Evolutionary conservation across 495 filamentous ascomycete genomes (phyloP), one percentile per base, ranked within the genome.

Genomic region (Tuber umbilicatum): DNA sequence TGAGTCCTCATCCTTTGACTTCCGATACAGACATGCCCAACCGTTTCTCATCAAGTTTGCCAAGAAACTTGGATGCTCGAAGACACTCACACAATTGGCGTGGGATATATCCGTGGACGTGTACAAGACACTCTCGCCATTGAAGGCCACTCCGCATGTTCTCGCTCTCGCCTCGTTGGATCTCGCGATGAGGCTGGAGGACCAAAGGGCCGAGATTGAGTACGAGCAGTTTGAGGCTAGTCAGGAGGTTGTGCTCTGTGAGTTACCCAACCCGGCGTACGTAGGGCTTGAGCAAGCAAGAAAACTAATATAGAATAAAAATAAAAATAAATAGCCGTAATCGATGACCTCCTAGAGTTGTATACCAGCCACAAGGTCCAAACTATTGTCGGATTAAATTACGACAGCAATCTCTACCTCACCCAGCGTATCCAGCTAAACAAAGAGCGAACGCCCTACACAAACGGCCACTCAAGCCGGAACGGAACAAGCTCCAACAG

Each of bases 1-100:
- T n/a, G 95, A 99, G 83, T 89, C 91, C 3, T 90, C 93, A 37
- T 90, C 91, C 70, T 99, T 98, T 81, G 95, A 99, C 83, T 98
- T 97, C 80, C 90, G 94, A n/a, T 91, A 89, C 64, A 91, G 93
- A 47, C 91, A 97, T 80, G 93, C 95, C 0, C 92, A 97, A 73
- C 92, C 93, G 76, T 85, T 92, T 19, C 84, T 97, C 50, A 84
- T 91, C 75, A 98, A 98, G 84, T 85, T 97, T 43, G 82, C 82
- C 16, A 88, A 87, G 74, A 82, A 84, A 5, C 79, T 89, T 21
- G 80, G 85, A 35, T 84, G 83, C 10, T 82, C 78, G 0, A 84
- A 84, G 70, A 84, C 85, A 43, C 87, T 92, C 60, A 87, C 88
- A 27, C 84, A 85, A 19, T 85, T 88, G 6, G 91, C 92, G 0